Evolutionary conservation across 2,329 filamentous ascomycete species (phyloP).

Genomic region (Fusarium algeriense): DNA sequence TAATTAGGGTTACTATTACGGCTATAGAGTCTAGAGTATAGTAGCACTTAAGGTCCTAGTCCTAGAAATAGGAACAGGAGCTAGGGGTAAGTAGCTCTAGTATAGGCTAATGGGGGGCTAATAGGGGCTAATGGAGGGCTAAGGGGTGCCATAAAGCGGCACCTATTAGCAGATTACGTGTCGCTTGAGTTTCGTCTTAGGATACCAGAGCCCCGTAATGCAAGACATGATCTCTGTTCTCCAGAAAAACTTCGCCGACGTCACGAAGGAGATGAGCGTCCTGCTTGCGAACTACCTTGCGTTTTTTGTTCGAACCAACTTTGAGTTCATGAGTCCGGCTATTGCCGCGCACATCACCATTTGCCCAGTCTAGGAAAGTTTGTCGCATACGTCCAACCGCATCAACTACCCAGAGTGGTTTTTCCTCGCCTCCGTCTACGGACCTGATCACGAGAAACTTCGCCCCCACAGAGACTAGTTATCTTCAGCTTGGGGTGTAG

Average conservation of each 20-base stretch:
- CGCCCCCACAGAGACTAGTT: background rate
- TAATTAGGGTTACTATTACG: no score
- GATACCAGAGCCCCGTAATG: background rate
- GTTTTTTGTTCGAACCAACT: fast-evolving
- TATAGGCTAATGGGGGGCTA: no score
- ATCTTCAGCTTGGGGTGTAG: background rate
- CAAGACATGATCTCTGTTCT: background rate
- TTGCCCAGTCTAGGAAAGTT: background rate
- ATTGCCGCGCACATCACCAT: background rate
- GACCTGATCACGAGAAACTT: background rate
- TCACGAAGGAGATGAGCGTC: background rate
- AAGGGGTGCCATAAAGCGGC: no score
- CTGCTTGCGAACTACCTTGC: background rate
- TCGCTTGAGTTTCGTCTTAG: no score
- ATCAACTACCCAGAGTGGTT: background rate
- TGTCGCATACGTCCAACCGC: no score
- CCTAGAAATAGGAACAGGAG: no score
- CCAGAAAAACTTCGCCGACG: background rate
- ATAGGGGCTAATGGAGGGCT: no score
- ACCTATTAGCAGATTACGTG: no score
- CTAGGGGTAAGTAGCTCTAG: no score
- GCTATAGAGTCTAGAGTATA: no score
- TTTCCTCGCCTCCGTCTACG: background rate
- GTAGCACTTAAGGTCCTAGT: no score
- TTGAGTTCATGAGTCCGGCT: fast-evolving